These are phyloP conservation scores for Lentinula sp. DNA, from an alignment of 768 basidiomycete genomes.

Conservation along the genomic window DNA sequence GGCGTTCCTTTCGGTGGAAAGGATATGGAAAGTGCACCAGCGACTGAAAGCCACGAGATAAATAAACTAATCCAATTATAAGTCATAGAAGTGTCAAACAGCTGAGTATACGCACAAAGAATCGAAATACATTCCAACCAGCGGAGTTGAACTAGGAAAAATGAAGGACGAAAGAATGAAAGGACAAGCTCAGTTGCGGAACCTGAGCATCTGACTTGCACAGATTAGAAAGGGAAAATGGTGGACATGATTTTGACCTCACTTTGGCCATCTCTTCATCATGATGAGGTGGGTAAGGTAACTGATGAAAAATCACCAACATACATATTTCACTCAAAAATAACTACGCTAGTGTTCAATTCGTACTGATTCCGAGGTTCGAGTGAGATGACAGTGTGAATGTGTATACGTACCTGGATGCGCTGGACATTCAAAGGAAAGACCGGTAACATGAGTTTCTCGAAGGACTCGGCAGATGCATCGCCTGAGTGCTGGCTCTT, in stretches of 20 bases:
- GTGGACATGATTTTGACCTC: not conserved
- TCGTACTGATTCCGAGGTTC: too few species aligned
- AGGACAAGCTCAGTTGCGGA: not conserved
- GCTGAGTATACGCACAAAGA: not conserved
- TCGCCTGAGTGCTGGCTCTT: too few species aligned
- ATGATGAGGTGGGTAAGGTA: too few species aligned
- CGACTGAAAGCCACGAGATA: not conserved
- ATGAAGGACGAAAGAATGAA: not conserved
- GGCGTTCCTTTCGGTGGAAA: not conserved
- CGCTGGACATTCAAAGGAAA: too few species aligned
- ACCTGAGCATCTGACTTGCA: not conserved
- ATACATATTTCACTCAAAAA: too few species aligned
- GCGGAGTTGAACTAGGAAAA: not conserved
- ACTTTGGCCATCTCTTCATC: too few species aligned
- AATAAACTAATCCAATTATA: not conserved
- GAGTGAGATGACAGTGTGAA: too few species aligned
- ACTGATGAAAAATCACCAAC: too few species aligned
- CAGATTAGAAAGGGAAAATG: not conserved
- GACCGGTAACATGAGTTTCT: too few species aligned
- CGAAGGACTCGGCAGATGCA: too few species aligned
- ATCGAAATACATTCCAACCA: conserved; percentile 1
- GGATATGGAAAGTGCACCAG: not conserved
- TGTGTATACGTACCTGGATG: too few species aligned
- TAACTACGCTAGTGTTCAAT: too few species aligned
- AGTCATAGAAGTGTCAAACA: not conserved